Conservation (phyloP, 257 asterid genomes). For the Solanum microdontum region DNA sequence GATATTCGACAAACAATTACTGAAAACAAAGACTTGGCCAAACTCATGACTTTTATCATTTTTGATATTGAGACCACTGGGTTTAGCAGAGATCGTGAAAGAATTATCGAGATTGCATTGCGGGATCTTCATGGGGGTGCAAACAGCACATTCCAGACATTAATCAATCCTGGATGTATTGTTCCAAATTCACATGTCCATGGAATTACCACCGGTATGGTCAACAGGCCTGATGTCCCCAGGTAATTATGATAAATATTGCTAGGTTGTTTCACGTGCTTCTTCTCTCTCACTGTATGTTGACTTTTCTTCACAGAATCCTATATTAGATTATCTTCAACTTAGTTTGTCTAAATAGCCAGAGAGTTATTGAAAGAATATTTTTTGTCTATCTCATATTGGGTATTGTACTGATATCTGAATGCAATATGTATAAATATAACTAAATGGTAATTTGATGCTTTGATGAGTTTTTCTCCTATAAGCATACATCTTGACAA, state of each 20-base stretch:
- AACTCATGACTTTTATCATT: slow-evolving; percentile 45
- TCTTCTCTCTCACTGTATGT: background rate
- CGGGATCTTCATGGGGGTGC: slow-evolving; percentile 90
- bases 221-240: slow-evolving; percentile 56
- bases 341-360: background rate
- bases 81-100: slow-evolving; percentile 34
- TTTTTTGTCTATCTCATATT: background rate
- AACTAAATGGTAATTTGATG: background rate
- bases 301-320: background rate
- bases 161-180: slow-evolving; percentile 61
- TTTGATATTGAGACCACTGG: slow-evolving; percentile 94
- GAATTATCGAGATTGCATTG: slow-evolving; percentile 76
- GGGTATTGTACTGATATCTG: background rate
- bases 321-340: background rate
- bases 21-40: slow-evolving; percentile 43
- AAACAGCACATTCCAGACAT: slow-evolving; percentile 76
- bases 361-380: background rate
- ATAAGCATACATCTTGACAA: background rate
- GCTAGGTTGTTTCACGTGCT: background rate
- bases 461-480: background rate
- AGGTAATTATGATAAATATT: slow-evolving; percentile 26
- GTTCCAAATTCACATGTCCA: slow-evolving; percentile 53
- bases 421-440: background rate
- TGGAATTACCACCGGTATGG: slow-evolving; percentile 63
- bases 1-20: slow-evolving; percentile 14